These are phyloP conservation scores for Lactifluus hygrophoroides DNA, from an alignment of 768 basidiomycete species.

Conservation along the genomic window DNA sequence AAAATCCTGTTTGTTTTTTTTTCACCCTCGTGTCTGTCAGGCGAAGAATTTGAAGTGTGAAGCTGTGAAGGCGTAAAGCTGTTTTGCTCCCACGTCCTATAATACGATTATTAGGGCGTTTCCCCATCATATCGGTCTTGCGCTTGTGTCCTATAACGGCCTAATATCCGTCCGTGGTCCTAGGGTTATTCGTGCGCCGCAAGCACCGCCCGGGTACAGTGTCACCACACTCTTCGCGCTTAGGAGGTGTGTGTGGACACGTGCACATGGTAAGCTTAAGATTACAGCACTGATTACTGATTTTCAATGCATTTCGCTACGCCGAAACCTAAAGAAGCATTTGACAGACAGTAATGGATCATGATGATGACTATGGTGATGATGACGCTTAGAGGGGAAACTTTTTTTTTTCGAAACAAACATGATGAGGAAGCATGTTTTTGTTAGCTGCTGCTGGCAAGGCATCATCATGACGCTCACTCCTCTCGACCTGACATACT, in stretches of 20 bases:
- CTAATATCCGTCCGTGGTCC: constrained; percentile 6
- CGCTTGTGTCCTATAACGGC: too few relatives aligned
- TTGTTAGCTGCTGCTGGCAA: too few relatives aligned
- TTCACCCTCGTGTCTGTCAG: neutral
- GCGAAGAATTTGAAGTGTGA: neutral
- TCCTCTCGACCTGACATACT: neutral
- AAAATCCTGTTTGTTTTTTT: too few relatives aligned
- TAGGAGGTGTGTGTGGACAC: neutral
- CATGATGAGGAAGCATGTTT: neutral
- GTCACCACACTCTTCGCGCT: neutral
- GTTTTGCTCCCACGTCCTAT: neutral
- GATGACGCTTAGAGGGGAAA: neutral
- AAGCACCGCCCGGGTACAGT: neutral
- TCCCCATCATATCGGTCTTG: too few relatives aligned
- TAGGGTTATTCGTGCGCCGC: neutral
- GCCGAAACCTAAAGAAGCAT: neutral
- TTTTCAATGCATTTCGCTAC: neutral
- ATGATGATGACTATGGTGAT: too few relatives aligned
- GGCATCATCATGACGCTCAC: neutral
- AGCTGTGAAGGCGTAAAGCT: constrained; percentile 3
- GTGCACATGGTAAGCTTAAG: neutral
- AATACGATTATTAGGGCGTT: too few relatives aligned
- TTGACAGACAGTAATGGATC: too few relatives aligned
- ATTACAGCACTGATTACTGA: neutral
- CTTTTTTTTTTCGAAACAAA: neutral